Conservation (phyloP, 345 rosid species). For the Rhizophora mangle region DNA sequence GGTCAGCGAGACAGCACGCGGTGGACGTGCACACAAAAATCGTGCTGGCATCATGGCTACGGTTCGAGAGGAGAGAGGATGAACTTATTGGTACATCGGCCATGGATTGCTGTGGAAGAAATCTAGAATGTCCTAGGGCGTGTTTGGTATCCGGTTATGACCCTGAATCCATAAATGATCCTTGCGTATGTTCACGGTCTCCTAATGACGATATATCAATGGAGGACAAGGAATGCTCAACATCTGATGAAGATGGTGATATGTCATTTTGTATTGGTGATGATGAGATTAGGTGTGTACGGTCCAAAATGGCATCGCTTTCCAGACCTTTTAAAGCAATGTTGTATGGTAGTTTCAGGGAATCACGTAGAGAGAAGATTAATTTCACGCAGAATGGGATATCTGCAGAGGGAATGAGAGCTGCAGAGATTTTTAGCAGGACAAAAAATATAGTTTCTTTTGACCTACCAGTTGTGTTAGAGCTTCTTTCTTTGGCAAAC, state of each 20-base stretch:
- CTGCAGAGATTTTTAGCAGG: slow-evolving; percentile 2
- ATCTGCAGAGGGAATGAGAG: background rate
- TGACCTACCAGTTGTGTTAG: background rate
- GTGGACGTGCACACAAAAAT: slow-evolving; percentile 75
- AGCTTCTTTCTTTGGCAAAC: slow-evolving; percentile 7
- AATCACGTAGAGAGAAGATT: background rate
- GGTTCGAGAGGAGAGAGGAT: slow-evolving; percentile 93
- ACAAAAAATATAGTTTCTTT: background rate
- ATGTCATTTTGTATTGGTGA: slow-evolving; percentile 2
- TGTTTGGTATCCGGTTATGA: slow-evolving; percentile 63
- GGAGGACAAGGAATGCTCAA: slow-evolving; percentile 42
- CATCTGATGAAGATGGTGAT: slow-evolving; percentile 4
- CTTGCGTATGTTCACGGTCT: slow-evolving; percentile 53
- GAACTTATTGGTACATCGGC: slow-evolving; percentile 68
- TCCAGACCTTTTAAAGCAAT: slow-evolving; percentile 1
- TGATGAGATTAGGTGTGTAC: background rate
- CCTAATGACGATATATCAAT: slow-evolving; percentile 29
- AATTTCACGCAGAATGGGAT: slow-evolving; percentile 1
- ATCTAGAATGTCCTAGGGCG: slow-evolving; percentile 83
- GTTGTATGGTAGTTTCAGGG: slow-evolving; percentile 1
- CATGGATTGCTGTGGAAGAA: slow-evolving; percentile 84
- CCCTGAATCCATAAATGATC: slow-evolving; percentile 64
- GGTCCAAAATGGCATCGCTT: slow-evolving; percentile 1
- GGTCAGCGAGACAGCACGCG: slow-evolving; percentile 67
- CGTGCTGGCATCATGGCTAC: slow-evolving; percentile 82